Base-by-base conservation (phyloP, 2,329 filamentous ascomycete species). In the Fusarium acutatum region DNA sequence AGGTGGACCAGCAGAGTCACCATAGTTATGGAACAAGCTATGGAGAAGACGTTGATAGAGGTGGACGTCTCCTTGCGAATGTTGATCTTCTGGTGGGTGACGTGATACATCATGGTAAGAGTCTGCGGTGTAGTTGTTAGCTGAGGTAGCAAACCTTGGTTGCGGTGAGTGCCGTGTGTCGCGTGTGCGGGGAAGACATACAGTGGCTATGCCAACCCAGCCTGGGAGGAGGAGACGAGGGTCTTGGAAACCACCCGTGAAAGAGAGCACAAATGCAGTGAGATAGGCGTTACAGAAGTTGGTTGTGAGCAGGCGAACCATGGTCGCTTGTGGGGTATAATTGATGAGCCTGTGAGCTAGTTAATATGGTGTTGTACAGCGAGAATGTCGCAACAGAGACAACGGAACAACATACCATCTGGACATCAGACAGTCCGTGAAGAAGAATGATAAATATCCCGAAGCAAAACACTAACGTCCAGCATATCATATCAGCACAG, bases 351-450 rank as follows among this genome's bases (percentile, higher is more conserved):
- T 93, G 66, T 28, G 44, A 28, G 24, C 44, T 56, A 22, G 60
- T 74, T 24, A 74, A 57, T 40, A 64, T 64, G n/a, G 34, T 60
- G 43, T 52, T 35, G 35, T 46, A 43, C 43, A 32, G 57, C 47
- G 35, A 56, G 46, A 35, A 69, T 35, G 41, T 50, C 44, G n/a
- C 35, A 60, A 46, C 37, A 26, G 47, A 24, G 22, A 64, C 35
- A 20, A 56, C 34, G 35, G 43, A 37, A 24, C 28, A 47, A 82
- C 86, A 49, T 79, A 93, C 92, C 93, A 95, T 83, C 93, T 87
- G 70, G 92, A 94, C 93, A 95, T 95, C 77, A 95, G 88, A 82
- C 93, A 94, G 83, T 95, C 93, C 64, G 92, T 93, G 80, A 95
- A 95, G 84, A 94, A 93, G 82, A 94, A 95, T 57, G 92, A 93